Evolutionary conservation across 2,329 filamentous ascomycete species (phyloP), one percentile per base, ranked within the genome.

Genomic region (Fusarium duplospermum): DNA sequence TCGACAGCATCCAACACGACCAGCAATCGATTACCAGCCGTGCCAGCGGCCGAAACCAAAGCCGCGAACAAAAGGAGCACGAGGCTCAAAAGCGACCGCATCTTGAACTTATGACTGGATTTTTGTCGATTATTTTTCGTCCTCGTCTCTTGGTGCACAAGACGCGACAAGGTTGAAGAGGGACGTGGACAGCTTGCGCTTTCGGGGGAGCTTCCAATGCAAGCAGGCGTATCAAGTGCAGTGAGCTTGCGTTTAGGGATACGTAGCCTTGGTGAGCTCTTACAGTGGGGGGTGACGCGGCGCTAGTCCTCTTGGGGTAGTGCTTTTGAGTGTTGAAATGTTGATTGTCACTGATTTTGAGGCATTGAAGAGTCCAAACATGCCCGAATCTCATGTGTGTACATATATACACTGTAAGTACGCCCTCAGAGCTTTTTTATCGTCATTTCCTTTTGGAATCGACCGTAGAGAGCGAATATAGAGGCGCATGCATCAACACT

Each of bases 1-100:
- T 90, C 88, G 72, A 91, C 87, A 78, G 97, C 93, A 79, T 98
- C 96, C 62, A 98, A 84, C 68, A 99, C 89, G 70, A 97, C 95
- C 80, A 99, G 87, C 83, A 98, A 84, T 81, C 94, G 90, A 83
- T 89, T 90, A 69, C 96, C 96, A 58, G 91, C 89, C 73, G 92
- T 92, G 86, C 95, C 98, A 79, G 93, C 85, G 66, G 95, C 95
- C 82, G 92, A 89, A 76, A 90, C 93, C 67, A 91, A 86, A 80
- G 92, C 88, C 73, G 90, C 85, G 72, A 94, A 87, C 73, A 90
- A 87, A 79, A 95, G 85, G 70, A 94, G 83, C 74, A 94, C 85
- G 80, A 94, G 87, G 78, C 92, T 92, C 84, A 93, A 83, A 81
- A 93, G 84, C 87, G 92, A 93, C 89, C 91, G 89, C 94, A 97